Evolutionary conservation across 1,284 basidiomycete genomes (phyloP), one percentile per base, ranked within the genome.

Genomic region (Thecaphora thlaspeos): DNA sequence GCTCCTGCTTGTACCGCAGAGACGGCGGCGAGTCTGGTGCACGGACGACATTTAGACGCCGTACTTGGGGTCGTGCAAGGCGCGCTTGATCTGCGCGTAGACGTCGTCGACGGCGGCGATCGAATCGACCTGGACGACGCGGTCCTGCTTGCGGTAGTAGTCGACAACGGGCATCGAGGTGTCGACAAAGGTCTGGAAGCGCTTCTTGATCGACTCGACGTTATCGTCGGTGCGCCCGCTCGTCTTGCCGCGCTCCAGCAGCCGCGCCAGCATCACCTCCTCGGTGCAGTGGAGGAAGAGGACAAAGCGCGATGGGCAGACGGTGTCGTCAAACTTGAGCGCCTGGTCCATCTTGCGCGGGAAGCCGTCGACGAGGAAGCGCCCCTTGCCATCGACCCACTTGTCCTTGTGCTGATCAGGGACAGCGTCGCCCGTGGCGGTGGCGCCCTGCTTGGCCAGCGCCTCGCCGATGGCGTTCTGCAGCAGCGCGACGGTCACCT

Each of bases 271-370:
- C 88, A 98, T 91, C 60, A 91, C 87, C 54, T 90, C 85, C 78
- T 97, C 88, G 23, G 88, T 88, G 24, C 91, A 93, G n/a, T 85
- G 83, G 78, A 91, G 89, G 82, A 90, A 97, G 43, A 99, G 81
- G 23, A 94, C 89, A 55, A 88, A 82, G 1, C 86, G 83, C 1
- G 90, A 88, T 49, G 81, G 70, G 80, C 85, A 70, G 70, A 93
- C 93, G 44, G 86, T 84, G 74, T 90, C 82, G 76, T 98, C 95
- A 75, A 98, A 99, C 79, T 87, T 87, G 75, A 88, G 68, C 0
- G 94, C 94, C 81, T 99, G 95, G 79, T 98, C 95, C 91, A 98
- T 92, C 83, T 96, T 91, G 58, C 95, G 84, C 41, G 95, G 95
- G 82, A 98, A 98, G 3, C 95, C 95, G 70, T 99, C 95, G 67